These are phyloP conservation scores for Limnomonas spitsbergensis DNA, from an alignment of 139 green algal species.

Conservation along the genomic window DNA sequence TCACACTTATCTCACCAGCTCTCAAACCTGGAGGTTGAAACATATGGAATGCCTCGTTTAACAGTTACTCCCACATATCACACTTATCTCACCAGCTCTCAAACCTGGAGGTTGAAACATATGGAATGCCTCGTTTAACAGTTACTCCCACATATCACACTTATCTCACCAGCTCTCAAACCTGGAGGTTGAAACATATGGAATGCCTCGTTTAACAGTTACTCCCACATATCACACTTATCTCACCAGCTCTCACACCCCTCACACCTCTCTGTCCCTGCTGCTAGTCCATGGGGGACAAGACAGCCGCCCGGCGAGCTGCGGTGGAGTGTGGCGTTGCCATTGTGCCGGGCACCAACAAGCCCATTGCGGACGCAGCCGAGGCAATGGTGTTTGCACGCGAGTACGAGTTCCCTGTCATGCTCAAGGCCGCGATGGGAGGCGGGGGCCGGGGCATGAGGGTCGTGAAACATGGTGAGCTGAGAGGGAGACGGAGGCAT, in stretches of 20 bases:
- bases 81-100: too few species aligned
- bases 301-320: constrained; percentile 68
- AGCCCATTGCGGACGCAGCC: constrained; percentile 55
- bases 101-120: too few species aligned
- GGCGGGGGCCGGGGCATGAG: constrained; percentile 93
- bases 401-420: constrained; percentile 80
- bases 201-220: too few species aligned
- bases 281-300: constrained; percentile 90
- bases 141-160: too few species aligned
- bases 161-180: too few species aligned
- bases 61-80: too few species aligned
- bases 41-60: too few species aligned
- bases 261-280: neutral
- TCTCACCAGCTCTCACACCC: neutral
- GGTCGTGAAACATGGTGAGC: constrained; percentile 66
- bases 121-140: too few species aligned
- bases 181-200: too few species aligned
- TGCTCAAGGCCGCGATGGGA: constrained; percentile 93
- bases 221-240: too few species aligned
- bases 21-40: too few species aligned
- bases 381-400: constrained; percentile 73
- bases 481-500: neutral
- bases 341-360: constrained; percentile 83
- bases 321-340: constrained; percentile 79
- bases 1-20: too few species aligned